A percentile compares a stretch with the other conserved stretches of the same genome.
Conservation (phyloP, 1,284 basidiomycete species). For the Rhodotorula sp. region DNA sequence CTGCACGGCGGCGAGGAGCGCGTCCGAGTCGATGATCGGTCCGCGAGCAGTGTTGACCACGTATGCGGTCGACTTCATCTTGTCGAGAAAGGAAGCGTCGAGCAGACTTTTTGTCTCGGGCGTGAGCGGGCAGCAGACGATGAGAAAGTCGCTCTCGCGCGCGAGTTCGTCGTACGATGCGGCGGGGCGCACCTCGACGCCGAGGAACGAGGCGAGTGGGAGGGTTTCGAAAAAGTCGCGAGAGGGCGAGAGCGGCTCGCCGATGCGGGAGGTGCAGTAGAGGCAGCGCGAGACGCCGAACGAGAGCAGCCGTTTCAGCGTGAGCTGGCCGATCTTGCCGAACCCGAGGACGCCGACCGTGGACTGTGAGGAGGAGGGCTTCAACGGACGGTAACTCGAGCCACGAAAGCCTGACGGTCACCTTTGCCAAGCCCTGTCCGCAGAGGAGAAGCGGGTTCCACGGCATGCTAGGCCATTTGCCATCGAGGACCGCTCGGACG, state of each 20-base stretch:
- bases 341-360: slow-evolving; percentile 90
- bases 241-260: slow-evolving; percentile 26
- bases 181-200: slow-evolving; percentile 33
- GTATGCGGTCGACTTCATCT: slow-evolving; percentile 80
- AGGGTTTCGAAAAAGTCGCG: slow-evolving; percentile 37
- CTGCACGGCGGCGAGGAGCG: slow-evolving; percentile 73
- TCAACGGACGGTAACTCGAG: no score
- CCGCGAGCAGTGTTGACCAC: slow-evolving; percentile 71
- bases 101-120: slow-evolving; percentile 70
- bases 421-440: slow-evolving; percentile 60
- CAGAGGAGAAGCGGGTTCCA: slow-evolving; percentile 81
- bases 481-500: slow-evolving; percentile 39
- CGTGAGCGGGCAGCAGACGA: slow-evolving; percentile 79
- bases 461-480: slow-evolving; percentile 60
- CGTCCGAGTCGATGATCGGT: slow-evolving; percentile 75
- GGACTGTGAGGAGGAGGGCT: slow-evolving; percentile 48
- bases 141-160: slow-evolving; percentile 70
- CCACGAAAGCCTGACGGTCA: slow-evolving; percentile 46
- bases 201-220: slow-evolving; percentile 17
- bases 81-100: slow-evolving; percentile 65
- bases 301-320: slow-evolving; percentile 69
- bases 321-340: slow-evolving; percentile 83
- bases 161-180: slow-evolving; percentile 63
- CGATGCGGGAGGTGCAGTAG: slow-evolving; percentile 55
- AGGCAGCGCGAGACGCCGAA: slow-evolving; percentile 71